phyloP scores from a whole-genome alignment of 2,329 filamentous ascomycete species.

The Colletotrichum agaves region DNA sequence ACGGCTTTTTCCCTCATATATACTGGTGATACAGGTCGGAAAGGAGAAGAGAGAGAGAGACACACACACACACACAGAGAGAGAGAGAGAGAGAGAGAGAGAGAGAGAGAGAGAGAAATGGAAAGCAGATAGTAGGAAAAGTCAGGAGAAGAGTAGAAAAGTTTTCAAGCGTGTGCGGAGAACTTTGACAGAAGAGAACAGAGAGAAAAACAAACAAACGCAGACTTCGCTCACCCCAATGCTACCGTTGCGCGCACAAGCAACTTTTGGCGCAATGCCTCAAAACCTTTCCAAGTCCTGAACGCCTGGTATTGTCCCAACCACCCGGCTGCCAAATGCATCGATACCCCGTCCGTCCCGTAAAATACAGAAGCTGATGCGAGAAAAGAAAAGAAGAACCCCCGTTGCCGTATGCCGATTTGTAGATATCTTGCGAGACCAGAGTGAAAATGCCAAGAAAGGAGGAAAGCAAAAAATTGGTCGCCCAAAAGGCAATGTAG shows the following conservation, averaged over 20 bases:
- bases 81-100: slow-evolving; percentile 21
- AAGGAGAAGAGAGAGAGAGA: slow-evolving; percentile 25
- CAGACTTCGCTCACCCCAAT: slow-evolving; percentile 23
- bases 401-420: slow-evolving; percentile 25
- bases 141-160: slow-evolving; percentile 23
- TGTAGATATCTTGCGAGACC: slow-evolving; percentile 2
- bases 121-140: slow-evolving; percentile 28
- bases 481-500: slow-evolving; percentile 9
- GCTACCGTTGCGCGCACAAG: neutral
- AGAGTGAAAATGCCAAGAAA: neutral
- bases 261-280: neutral
- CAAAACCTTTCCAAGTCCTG: slow-evolving; percentile 30
- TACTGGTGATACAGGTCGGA: slow-evolving; percentile 33
- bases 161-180: slow-evolving; percentile 5
- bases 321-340: slow-evolving; percentile 25
- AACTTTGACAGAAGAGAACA: slow-evolving; percentile 12
- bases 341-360: slow-evolving; percentile 6
- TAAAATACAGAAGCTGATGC: slow-evolving; percentile 29
- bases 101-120: slow-evolving; percentile 19
- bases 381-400: neutral
- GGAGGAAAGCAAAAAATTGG: neutral
- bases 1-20: slow-evolving; percentile 13
- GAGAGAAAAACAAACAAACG: slow-evolving; percentile 22
- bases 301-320: slow-evolving; percentile 35
- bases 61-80: no score